Conservation (phyloP, 2,329 filamentous ascomycete species). For the Ilyonectria destructans region DNA sequence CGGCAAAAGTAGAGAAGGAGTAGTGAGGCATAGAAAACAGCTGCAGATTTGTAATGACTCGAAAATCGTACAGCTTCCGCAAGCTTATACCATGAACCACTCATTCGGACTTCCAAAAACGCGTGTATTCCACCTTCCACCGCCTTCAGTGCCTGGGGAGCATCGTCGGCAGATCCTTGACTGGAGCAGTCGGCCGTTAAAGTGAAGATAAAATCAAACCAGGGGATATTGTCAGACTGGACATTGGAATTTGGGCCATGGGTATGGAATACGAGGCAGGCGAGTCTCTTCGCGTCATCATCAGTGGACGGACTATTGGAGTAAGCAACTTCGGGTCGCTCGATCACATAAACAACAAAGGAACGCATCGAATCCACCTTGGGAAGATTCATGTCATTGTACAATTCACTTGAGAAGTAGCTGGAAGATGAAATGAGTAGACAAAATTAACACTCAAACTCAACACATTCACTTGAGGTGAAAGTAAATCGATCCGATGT, state of each 20-base stretch:
- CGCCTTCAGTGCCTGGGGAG: too few relatives aligned
- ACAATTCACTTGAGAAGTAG: conserved; percentile 13
- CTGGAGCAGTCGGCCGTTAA: too few relatives aligned
- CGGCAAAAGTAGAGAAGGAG: not conserved
- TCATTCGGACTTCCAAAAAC: too few relatives aligned
- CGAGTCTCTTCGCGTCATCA: conserved; percentile 40
- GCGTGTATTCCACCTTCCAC: too few relatives aligned
- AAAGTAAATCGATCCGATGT: too few relatives aligned
- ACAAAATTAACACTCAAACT: too few relatives aligned
- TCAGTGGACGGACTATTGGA: conserved; percentile 43
- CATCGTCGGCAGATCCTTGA: too few relatives aligned
- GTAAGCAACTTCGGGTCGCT: conserved; percentile 38
- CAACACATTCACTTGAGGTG: too few relatives aligned
- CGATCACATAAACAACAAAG: conserved; percentile 39
- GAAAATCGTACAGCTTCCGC: not conserved
- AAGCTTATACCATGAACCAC: too few relatives aligned
- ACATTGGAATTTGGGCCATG: conserved; percentile 51
- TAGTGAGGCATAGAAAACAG: not conserved
- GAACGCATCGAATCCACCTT: conserved; percentile 41
- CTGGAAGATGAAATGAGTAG: too few relatives aligned
- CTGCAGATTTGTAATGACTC: not conserved
- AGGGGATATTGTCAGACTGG: conserved; percentile 45
- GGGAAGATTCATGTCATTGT: conserved; percentile 45
- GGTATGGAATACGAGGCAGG: conserved; percentile 50
- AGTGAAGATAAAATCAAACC: conserved; percentile 43